Conservation (phyloP, 176 grass and related monocot genomes). For the Aechmea fasciata region DNA sequence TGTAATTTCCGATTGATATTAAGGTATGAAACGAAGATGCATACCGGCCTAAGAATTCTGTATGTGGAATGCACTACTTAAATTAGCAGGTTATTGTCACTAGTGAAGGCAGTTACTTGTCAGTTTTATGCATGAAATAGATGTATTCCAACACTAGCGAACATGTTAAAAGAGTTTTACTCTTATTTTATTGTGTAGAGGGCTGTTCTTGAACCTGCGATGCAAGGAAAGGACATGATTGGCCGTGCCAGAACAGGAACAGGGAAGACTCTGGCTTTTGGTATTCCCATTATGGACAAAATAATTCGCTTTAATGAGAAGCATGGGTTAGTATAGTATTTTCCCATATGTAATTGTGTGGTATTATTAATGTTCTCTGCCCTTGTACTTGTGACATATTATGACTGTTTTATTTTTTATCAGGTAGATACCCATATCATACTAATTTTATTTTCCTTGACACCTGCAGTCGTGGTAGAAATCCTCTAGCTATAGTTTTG, state of each 20-base stretch:
- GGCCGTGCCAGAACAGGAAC: conserved; percentile 84
- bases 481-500: conserved; percentile 76
- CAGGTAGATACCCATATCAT: conserved; percentile 3
- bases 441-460: background rate
- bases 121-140: no score
- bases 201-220: conserved; percentile 93
- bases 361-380: background rate
- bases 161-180: background rate
- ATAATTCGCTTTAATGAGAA: conserved; percentile 68
- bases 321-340: conserved; percentile 56
- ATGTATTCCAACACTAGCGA: no score
- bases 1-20: no score
- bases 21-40: no score
- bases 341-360: conserved; percentile 7
- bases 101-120: no score
- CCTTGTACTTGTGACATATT: conserved; percentile 19
- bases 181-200: conserved; percentile 34
- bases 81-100: no score
- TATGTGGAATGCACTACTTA: no score
- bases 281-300: conserved; percentile 88
- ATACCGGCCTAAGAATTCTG: no score
- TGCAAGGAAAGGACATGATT: conserved; percentile 96
- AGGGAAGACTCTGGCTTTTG: conserved; percentile 95
- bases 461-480: conserved; percentile 46
- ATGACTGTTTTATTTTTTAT: conserved; percentile 21